Conservation (phyloP, 345 rosid genomes). For the Fremontodendron californicum region DNA sequence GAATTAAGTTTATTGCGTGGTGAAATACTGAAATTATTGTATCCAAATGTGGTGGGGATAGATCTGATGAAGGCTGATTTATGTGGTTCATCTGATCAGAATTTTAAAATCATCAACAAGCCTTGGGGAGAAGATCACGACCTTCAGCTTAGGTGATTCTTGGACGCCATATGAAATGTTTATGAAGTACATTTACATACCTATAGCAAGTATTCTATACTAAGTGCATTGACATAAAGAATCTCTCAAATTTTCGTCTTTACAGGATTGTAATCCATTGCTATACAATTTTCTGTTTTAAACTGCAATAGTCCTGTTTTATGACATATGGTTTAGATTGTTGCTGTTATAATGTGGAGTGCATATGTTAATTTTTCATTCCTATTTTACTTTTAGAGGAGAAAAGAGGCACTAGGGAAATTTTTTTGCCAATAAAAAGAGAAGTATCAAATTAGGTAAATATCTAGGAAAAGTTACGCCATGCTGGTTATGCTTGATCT, state of each 20-base stretch:
- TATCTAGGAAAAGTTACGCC: slow-evolving; percentile 2
- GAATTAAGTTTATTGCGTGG: slow-evolving; percentile 73
- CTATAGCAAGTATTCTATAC: slow-evolving; percentile 8
- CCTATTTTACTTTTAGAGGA: slow-evolving; percentile 17
- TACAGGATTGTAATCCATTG: neutral
- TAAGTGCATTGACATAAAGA: neutral
- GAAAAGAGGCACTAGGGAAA: neutral
- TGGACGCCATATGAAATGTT: slow-evolving; percentile 24
- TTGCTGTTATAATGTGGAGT: neutral
- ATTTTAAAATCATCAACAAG: slow-evolving; percentile 54
- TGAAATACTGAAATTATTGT: slow-evolving; percentile 71
- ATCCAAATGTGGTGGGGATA: slow-evolving; percentile 82
- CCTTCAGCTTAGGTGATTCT: slow-evolving; percentile 82
- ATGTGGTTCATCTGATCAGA: slow-evolving; percentile 49
- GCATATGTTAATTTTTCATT: neutral
- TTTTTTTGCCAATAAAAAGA: neutral
- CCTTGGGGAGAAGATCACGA: slow-evolving; percentile 97
- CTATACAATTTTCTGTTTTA: neutral
- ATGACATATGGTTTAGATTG: neutral
- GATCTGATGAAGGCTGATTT: slow-evolving; percentile 69
- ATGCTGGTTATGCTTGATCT: slow-evolving; percentile 1
- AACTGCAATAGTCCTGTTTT: neutral
- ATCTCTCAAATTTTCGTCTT: slow-evolving; percentile 6
- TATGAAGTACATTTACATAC: slow-evolving; percentile 25
- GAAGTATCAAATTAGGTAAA: neutral